Evolutionary conservation across 805 yeast genomes (phyloP), one percentile per base, ranked within the genome.

Genomic region (Sporopachydermia lactativora): DNA sequence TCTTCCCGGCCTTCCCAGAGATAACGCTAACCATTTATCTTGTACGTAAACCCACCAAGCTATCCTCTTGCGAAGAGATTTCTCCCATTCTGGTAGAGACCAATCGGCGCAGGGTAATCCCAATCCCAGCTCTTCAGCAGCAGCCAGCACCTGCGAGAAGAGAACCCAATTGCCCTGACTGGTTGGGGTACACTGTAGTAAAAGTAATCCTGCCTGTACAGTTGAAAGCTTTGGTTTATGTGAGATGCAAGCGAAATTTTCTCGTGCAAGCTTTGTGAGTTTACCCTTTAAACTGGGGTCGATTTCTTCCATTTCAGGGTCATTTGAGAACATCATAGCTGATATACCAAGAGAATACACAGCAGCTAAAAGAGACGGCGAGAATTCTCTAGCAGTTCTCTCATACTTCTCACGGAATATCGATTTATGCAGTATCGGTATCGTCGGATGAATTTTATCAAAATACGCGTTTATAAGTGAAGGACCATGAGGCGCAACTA

Each of bases 191-290:
- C 31, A 24, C n/a, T 24, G 31, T 8, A 24, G 31, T 52, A 66
- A 44, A 18, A 66, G 46, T 18, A 65, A 45, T 3, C 66, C 58
- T 0, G 65, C 65, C 46, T 66, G 71, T 15, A 64, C 52, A 2
- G 61, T 59, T 3, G 65, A 56, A 18, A 61, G 49, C 19, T 62
- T 54, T 2, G 61, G 47, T 64, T 73, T n/a, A 48, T 52, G 2
- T 39, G 64, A 15, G 38, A 41, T 1, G 47, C 44, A 3, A 41
- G 41, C 4, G 60, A 61, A 11, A 54, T 59, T 24, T 24, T 24
- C n/a, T 8, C n/a, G n/a, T 24, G 31, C 31, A 8, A 24, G n/a
- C 8, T 8, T 8, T 24, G 31, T 24, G 8, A 24, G n/a, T 24
- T n/a, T 24, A 8, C 8, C 8, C n/a, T 24, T n/a, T 8, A 24